Evolutionary conservation across 805 yeast genomes (phyloP).

Genomic region (Pichia pseudocactophila): DNA sequence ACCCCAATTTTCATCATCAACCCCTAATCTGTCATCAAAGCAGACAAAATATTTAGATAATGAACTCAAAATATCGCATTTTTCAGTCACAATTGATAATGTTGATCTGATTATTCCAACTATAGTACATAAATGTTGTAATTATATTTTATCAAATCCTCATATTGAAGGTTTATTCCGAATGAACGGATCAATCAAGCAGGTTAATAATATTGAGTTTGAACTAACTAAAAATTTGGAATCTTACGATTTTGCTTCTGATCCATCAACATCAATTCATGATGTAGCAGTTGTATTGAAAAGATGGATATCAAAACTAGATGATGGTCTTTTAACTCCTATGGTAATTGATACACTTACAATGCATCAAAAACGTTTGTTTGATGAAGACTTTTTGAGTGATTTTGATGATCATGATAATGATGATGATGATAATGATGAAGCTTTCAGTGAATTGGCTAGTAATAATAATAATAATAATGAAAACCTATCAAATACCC

Average conservation of each 20-base stretch:
- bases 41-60: conserved; percentile 13
- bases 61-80: conserved; percentile 18
- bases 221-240: conserved; percentile 18
- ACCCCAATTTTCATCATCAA: conserved; percentile 9
- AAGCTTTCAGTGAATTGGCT: not conserved
- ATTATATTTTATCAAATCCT: conserved; percentile 17
- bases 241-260: conserved; percentile 14
- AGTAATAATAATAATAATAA: not conserved
- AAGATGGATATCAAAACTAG: conserved; percentile 27
- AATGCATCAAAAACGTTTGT: not conserved
- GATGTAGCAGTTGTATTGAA: conserved; percentile 31
- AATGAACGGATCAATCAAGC: conserved; percentile 29
- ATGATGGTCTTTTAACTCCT: conserved; percentile 23
- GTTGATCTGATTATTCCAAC: conserved; percentile 20
- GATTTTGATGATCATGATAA: conserved; percentile 3
- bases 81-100: conserved; percentile 7
- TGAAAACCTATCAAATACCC: not conserved
- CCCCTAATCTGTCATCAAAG: conserved; percentile 6
- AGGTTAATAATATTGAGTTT: conserved; percentile 24
- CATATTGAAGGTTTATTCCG: conserved; percentile 30
- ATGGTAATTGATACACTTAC: conserved; percentile 13
- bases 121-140: conserved; percentile 26
- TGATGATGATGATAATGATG: not conserved
- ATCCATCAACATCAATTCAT: conserved; percentile 19
- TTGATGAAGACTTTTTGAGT: conserved; percentile 4